Conservation (phyloP, 2,329 filamentous ascomycete genomes). For the Paradendryphiella salina region DNA sequence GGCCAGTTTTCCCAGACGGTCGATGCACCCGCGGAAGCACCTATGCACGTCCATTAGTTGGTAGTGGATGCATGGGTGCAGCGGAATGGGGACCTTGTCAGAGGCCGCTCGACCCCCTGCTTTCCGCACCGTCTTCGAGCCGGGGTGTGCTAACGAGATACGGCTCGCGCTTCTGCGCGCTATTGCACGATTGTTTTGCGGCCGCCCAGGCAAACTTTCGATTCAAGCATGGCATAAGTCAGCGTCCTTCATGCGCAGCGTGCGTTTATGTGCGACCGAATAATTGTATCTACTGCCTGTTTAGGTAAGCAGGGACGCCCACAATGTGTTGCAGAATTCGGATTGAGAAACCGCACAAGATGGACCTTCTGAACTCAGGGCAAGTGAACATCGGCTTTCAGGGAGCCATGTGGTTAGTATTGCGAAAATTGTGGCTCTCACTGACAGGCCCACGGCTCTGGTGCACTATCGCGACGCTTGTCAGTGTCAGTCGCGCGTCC, state of each 20-base stretch:
- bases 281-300: constrained; percentile 12
- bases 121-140: constrained; percentile 35
- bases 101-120: constrained; percentile 30
- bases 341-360: not conserved
- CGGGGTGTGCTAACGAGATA: constrained; percentile 26
- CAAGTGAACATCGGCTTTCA: constrained; percentile 13
- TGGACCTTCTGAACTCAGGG: not conserved
- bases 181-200: constrained; percentile 35
- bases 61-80: constrained; percentile 31
- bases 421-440: constrained; percentile 39
- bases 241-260: constrained; percentile 22
- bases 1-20: constrained; percentile 36
- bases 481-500: constrained; percentile 39
- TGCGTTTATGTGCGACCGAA: constrained; percentile 20
- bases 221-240: constrained; percentile 26
- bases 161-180: constrained; percentile 26
- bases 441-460: constrained; percentile 38
- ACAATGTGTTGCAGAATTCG: not conserved
- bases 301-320: constrained; percentile 11
- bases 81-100: constrained; percentile 35
- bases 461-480: constrained; percentile 35
- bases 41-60: constrained; percentile 38
- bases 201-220: constrained; percentile 30
- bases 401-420: constrained; percentile 20
- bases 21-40: constrained; percentile 41